These are phyloP conservation scores for Pichia paraexigua DNA, from an alignment of 805 yeast genomes.

Conservation along the genomic window DNA sequence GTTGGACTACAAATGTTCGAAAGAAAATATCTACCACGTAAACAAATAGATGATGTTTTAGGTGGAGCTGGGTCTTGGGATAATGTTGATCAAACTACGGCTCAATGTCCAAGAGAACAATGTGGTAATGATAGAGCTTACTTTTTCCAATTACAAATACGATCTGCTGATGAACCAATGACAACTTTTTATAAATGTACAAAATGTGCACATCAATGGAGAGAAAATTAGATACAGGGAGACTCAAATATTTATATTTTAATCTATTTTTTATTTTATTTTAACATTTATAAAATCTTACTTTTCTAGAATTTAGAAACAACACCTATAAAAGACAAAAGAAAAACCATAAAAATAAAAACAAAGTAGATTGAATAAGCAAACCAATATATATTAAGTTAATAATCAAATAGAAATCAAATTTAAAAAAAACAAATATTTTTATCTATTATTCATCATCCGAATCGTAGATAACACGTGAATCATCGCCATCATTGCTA, in stretches of 20 bases:
- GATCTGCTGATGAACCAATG: conserved; percentile 99
- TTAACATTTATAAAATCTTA: background rate
- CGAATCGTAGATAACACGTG: conserved; percentile 12
- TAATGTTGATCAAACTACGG: conserved; percentile 90
- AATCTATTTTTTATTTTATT: background rate
- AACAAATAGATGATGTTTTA: conserved; percentile 90
- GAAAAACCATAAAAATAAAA: background rate
- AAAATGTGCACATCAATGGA: conserved; percentile 91
- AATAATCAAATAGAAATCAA: background rate
- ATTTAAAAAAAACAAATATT: too few species aligned
- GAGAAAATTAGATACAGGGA: conserved; percentile 61
- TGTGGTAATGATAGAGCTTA: conserved; percentile 92
- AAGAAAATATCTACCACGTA: conserved; percentile 72
- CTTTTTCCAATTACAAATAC: conserved; percentile 91
- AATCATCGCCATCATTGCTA: conserved; percentile 9
- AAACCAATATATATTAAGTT: background rate
- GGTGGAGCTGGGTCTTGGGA: conserved; percentile 99
- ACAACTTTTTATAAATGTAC: conserved; percentile 96
- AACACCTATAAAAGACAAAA: background rate
- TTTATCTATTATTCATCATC: conserved; percentile 14
- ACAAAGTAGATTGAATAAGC: background rate
- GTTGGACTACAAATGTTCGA: conserved; percentile 78
- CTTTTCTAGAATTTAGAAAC: background rate
- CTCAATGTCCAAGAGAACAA: conserved; percentile 81
- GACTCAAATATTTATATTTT: background rate